Evolutionary conservation across 1,139 yeast genomes (phyloP).

Genomic region (Blastobotrys malaysiensis): DNA sequence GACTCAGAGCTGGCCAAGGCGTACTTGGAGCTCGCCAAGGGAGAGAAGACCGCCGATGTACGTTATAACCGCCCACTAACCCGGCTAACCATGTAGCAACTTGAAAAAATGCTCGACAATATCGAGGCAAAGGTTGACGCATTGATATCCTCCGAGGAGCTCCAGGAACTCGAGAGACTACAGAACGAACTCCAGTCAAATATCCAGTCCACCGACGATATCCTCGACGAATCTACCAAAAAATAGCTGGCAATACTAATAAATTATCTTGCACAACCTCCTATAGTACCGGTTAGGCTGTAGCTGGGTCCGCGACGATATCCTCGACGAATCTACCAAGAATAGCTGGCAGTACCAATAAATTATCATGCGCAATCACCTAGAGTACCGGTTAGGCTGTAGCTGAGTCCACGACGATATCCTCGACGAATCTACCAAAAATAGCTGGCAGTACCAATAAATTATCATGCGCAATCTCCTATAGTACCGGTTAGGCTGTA

Average conservation of each 20-base stretch:
- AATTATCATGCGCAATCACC: too few species aligned
- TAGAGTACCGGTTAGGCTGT: too few species aligned
- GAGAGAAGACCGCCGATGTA: constrained; percentile 50
- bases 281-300: too few species aligned
- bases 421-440: not conserved
- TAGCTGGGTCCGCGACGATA: too few species aligned
- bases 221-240: not conserved
- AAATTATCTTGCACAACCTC: too few species aligned
- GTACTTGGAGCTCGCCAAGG: constrained; percentile 47
- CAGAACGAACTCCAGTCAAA: constrained; percentile 15
- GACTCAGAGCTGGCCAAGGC: constrained; percentile 41
- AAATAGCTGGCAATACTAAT: too few species aligned
- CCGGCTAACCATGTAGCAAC: constrained; percentile 22
- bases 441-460: too few species aligned
- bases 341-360: too few species aligned
- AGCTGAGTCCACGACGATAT: too few species aligned
- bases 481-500: too few species aligned
- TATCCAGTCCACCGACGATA: constrained; percentile 1
- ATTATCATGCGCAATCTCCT: too few species aligned
- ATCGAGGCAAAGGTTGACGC: constrained; percentile 52
- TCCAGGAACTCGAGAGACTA: constrained; percentile 17
- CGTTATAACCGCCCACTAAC: not conserved
- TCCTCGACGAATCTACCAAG: not conserved
- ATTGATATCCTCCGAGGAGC: constrained; percentile 32
- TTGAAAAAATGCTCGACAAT: constrained; percentile 52